Evolutionary conservation across 2,329 filamentous ascomycete species (phyloP).

Genomic region (Chaetothyriales sp.): DNA sequence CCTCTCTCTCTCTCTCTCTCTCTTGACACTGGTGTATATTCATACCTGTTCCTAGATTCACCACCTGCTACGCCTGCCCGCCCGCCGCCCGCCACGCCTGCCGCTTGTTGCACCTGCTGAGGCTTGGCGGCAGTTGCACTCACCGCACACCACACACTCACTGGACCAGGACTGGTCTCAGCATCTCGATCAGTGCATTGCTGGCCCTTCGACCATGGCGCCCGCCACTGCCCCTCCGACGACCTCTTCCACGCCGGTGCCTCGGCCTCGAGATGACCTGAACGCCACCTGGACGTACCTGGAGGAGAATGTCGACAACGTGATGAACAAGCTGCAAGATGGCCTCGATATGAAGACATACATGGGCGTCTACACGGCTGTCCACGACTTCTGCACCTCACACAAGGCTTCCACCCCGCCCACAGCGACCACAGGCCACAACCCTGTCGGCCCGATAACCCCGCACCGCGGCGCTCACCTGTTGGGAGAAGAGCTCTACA

Average conservation of each 20-base stretch:
- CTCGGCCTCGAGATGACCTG: slow-evolving; percentile 34
- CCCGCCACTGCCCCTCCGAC: slow-evolving; percentile 3
- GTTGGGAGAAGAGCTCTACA: slow-evolving; percentile 89
- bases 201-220: slow-evolving; percentile 7
- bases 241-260: slow-evolving; percentile 11
- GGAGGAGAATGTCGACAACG: slow-evolving; percentile 71
- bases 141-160: background rate
- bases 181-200: background rate
- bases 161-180: background rate
- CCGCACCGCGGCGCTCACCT: slow-evolving; percentile 50
- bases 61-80: background rate
- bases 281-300: slow-evolving; percentile 71
- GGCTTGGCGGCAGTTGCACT: background rate
- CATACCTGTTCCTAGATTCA: background rate
- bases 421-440: slow-evolving; percentile 55
- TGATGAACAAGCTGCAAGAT: slow-evolving; percentile 83
- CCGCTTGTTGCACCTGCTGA: background rate
- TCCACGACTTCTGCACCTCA: slow-evolving; percentile 98
- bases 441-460: slow-evolving; percentile 5
- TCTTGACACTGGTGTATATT: background rate
- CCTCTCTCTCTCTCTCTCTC: background rate
- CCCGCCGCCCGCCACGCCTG: background rate
- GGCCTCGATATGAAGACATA: slow-evolving; percentile 80
- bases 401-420: slow-evolving; percentile 70
- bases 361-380: slow-evolving; percentile 45